These are phyloP conservation scores for Globisporangium nagaii DNA, from an alignment of 352 stramenopile species.

Conservation along the genomic window DNA sequence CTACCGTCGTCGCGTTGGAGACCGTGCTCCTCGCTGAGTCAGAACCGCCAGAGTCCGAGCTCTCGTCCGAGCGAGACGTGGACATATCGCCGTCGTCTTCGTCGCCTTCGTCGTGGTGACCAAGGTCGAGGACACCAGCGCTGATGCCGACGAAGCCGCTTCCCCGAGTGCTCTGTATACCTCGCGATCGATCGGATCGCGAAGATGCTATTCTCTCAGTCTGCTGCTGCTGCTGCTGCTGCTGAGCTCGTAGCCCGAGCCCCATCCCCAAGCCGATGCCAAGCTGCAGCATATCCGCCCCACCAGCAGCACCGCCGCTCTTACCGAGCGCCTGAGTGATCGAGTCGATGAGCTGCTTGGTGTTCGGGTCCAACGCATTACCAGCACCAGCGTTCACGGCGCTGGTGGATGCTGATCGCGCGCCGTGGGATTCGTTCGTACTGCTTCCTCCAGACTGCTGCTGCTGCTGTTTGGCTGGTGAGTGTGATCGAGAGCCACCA, in stretches of 20 bases:
- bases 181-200: neutral
- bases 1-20: conserved; percentile 37
- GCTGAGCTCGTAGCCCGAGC: conserved; percentile 69
- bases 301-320: conserved; percentile 14
- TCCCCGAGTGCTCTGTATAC: neutral
- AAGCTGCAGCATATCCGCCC: conserved; percentile 70
- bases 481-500: neutral
- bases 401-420: neutral
- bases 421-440: conserved; percentile 1
- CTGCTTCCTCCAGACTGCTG: conserved; percentile 1
- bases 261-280: conserved; percentile 88
- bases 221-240: conserved; percentile 24
- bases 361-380: conserved; percentile 30
- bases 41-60: conserved; percentile 18
- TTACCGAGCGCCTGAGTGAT: conserved; percentile 69
- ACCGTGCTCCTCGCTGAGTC: conserved; percentile 23
- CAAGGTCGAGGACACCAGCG: conserved; percentile 3
- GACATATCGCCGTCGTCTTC: conserved; percentile 17
- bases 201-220: neutral
- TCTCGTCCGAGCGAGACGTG: conserved; percentile 25
- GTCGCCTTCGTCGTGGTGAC: conserved; percentile 15
- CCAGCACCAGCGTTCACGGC: neutral
- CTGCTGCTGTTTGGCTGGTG: conserved; percentile 7
- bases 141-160: neutral
- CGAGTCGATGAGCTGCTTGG: conserved; percentile 65